A percentile compares a stretch with the other conserved stretches of the same genome.
phyloP scores from a whole-genome alignment of 441 rosid genomes.

The Manihot esculenta region DNA sequence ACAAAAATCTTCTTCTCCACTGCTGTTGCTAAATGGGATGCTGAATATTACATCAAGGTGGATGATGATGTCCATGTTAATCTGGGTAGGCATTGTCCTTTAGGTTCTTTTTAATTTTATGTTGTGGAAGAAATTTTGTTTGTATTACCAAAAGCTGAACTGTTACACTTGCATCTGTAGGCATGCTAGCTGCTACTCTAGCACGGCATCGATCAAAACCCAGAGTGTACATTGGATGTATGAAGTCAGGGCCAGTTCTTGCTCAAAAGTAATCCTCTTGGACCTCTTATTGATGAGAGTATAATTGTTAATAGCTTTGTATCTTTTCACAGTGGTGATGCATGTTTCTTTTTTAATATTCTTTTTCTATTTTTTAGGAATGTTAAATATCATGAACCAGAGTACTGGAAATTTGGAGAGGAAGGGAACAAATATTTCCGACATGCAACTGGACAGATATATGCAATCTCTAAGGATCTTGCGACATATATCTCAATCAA shows the following conservation, averaged over 20 bases:
- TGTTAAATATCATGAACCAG: conserved; percentile 95
- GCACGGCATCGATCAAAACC: conserved; percentile 87
- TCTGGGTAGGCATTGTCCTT: conserved; percentile 53
- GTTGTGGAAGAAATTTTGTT: background rate
- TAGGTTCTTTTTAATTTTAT: background rate
- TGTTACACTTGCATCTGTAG: conserved; percentile 30
- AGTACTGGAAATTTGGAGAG: conserved; percentile 96
- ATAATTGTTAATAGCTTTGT: conserved; percentile 11
- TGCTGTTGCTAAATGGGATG: conserved; percentile 94
- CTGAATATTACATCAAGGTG: conserved; percentile 86
- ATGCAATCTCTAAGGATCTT: conserved; percentile 89
- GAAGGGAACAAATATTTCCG: conserved; percentile 91
- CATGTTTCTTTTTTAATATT: background rate
- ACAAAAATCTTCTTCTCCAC: conserved; percentile 85
- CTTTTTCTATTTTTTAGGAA: conserved; percentile 37
- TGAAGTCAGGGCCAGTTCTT: conserved; percentile 99
- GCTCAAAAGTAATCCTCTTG: conserved; percentile 63
- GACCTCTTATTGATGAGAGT: background rate
- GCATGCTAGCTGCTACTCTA: conserved; percentile 83
- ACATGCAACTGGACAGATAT: conserved; percentile 97
- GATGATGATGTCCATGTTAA: conserved; percentile 99
- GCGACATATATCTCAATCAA: conserved; percentile 79
- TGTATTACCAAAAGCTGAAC: background rate
- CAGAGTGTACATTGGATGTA: conserved; percentile 84
- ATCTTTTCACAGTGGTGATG: conserved; percentile 1